Percentiles rank a stretch among this genome's conserved stretches.
phyloP scores from a whole-genome alignment of 2,329 filamentous ascomycete genomes.

The Aquanectria penicillioides region DNA sequence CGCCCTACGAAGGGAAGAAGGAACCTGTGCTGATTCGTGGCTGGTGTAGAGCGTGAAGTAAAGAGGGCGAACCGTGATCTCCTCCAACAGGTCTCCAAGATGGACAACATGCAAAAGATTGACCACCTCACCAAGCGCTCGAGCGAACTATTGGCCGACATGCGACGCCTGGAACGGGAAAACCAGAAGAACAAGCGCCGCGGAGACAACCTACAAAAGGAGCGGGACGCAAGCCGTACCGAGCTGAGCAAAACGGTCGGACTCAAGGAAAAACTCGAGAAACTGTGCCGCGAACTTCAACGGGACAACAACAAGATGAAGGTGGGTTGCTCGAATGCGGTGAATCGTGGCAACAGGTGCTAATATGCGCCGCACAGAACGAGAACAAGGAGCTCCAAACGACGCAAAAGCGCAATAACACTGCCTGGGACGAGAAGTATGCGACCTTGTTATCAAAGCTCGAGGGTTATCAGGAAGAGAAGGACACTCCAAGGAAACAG shows the following conservation, averaged over 20 bases:
- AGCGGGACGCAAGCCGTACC: constrained; percentile 88
- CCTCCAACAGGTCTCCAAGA: constrained; percentile 87
- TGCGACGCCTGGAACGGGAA: constrained; percentile 95
- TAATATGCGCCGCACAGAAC: constrained; percentile 63
- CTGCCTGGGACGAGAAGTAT: constrained; percentile 86
- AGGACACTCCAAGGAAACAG: constrained; percentile 83
- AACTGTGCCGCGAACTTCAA: constrained; percentile 91
- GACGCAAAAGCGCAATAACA: constrained; percentile 82
- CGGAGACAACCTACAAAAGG: constrained; percentile 93
- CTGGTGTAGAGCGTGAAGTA: constrained; percentile 82
- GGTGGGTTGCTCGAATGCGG: constrained; percentile 60
- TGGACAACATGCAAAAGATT: constrained; percentile 91
- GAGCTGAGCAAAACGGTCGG: constrained; percentile 91
- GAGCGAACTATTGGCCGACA: constrained; percentile 88
- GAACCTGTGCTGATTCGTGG: constrained; percentile 39
- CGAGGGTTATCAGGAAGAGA: constrained; percentile 87
- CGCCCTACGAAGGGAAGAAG: constrained; percentile 10
- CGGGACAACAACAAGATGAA: constrained; percentile 99
- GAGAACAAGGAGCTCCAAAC: constrained; percentile 94
- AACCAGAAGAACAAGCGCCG: constrained; percentile 96
- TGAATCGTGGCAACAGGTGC: constrained; percentile 18
- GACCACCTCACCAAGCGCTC: constrained; percentile 92
- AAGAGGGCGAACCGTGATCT: constrained; percentile 94
- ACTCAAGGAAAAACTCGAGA: constrained; percentile 96
- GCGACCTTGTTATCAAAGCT: constrained; percentile 84